Percentiles rank a stretch among this genome's conserved stretches.
Evolutionary conservation across 768 basidiomycete species (phyloP).

Genomic region (Amanita muscaria): DNA sequence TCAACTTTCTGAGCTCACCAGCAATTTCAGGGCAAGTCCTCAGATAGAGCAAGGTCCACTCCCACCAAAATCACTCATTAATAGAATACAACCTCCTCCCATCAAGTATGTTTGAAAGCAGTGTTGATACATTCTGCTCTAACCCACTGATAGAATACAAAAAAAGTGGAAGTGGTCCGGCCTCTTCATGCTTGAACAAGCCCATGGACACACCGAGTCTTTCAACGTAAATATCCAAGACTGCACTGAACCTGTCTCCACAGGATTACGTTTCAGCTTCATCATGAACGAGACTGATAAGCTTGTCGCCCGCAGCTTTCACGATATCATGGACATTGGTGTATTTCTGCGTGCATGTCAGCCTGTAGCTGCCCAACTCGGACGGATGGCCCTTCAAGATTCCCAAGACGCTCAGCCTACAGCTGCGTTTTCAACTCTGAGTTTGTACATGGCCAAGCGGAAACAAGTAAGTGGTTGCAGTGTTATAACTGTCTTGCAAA

Average conservation of each 20-base stretch:
- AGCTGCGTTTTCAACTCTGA: constrained; percentile 31
- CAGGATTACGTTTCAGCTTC: constrained; percentile 42
- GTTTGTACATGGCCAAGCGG: constrained; percentile 36
- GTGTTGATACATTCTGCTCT: not conserved
- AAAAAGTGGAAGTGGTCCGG: constrained; percentile 65
- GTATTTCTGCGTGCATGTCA: constrained; percentile 42
- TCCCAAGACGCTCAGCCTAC: constrained; percentile 35
- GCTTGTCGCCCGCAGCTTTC: constrained; percentile 38
- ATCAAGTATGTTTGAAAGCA: constrained; percentile 13
- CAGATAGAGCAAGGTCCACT: constrained; percentile 17
- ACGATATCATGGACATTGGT: constrained; percentile 38
- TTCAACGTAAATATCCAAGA: constrained; percentile 45
- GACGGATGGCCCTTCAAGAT: constrained; percentile 33
- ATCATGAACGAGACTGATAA: constrained; percentile 23
- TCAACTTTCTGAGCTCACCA: not conserved
- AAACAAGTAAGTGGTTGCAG: constrained; percentile 32
- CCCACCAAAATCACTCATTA: constrained; percentile 16
- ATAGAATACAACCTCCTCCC: constrained; percentile 10
- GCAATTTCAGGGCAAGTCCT: constrained; percentile 14
- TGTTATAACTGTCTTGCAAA: too few species aligned
- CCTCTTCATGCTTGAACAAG: constrained; percentile 34
- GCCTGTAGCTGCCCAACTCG: constrained; percentile 44
- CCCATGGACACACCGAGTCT: constrained; percentile 27
- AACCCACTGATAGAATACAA: constrained; percentile 32
- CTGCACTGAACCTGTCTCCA: constrained; percentile 26